Base-by-base conservation (phyloP, 1,284 basidiomycete genomes). In the Rhodotorula sp. region DNA sequence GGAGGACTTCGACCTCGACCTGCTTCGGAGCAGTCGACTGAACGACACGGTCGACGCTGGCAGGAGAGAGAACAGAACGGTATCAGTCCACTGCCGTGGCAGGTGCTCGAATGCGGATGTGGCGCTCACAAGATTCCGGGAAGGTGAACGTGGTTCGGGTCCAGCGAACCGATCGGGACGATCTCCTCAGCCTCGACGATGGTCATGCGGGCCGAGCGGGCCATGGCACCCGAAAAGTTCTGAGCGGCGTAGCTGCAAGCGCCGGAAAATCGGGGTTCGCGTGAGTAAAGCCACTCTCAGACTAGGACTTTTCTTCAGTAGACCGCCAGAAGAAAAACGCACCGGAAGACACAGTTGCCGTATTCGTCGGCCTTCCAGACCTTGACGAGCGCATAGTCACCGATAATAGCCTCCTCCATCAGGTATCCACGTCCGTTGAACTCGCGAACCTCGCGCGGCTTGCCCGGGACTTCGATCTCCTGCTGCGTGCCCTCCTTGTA, bases 131-230 rank as follows among this genome's bases (percentile, higher is more conserved):
- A 80, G 71, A 79, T 77, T 29, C 78, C 78, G 20, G 80, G 80
- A 8, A 82, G 74, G 71, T 81, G 93, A 68, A 97, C 88, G 56
- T 89, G 86, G 81, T 92, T 91, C 21, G 93, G 91, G 64, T 89
- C 89, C 71, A 97, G 85, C 34, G 89, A 87, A 51, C 94, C 94
- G 62, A 90, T 84, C 15, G 93, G 91, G 52, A 97, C 93, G 76
- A 97, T 95, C 79, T 94, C 86, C 80, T 97, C 94, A 7, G 93
- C 93, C 86, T 97, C 94, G 62, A 97, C 91, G 72, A 97, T 93
- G 18, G 94, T 94, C 65, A 94, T 78, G 79, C 90, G 92, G 20
- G 94, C 93, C 68, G 93, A 93, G 80, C 90, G 89, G 6, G 91
- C 94, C 88, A 96, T 94, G 21, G 89, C 88, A 3, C 88, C 86